Percentiles rank a stretch among this genome's conserved stretches.
These are phyloP conservation scores for Penstemon eatonii DNA, from an alignment of 257 asterid genomes.

Conservation along the genomic window DNA sequence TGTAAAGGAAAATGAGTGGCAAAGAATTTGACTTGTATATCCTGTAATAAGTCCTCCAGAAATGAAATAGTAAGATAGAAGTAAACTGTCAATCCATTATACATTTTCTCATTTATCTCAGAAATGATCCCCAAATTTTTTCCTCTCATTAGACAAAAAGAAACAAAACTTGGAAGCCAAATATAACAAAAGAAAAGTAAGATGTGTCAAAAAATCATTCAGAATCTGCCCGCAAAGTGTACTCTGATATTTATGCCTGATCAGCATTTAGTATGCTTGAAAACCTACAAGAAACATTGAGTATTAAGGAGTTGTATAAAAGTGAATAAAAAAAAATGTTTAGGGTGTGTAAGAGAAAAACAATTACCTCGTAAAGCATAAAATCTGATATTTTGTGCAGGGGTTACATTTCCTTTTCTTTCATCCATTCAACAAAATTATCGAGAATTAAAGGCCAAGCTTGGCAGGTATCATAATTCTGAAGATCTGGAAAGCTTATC, in stretches of 20 bases:
- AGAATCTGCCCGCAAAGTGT: constrained; percentile 20
- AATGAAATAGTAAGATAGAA: background rate
- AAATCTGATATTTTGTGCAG: constrained; percentile 15
- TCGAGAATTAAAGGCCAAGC: constrained; percentile 87
- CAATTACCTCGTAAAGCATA: constrained; percentile 28
- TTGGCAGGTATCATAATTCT: constrained; percentile 61
- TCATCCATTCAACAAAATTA: constrained; percentile 78
- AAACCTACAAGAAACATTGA: constrained; percentile 32
- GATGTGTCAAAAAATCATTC: constrained; percentile 24
- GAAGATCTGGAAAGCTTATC: constrained; percentile 76
- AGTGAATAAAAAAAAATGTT: background rate
- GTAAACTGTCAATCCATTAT: background rate
- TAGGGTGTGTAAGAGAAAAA: background rate
- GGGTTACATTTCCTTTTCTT: constrained; percentile 25
- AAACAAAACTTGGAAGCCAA: constrained; percentile 25
- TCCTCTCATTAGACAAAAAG: constrained; percentile 4
- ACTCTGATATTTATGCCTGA: constrained; percentile 26
- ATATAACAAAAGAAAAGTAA: background rate
- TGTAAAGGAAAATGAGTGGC: background rate
- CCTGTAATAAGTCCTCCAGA: background rate
- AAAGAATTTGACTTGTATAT: background rate
- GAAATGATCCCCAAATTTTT: background rate
- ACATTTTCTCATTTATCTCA: constrained; percentile 20
- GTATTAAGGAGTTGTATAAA: background rate
- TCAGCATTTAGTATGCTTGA: constrained; percentile 14